Evolutionary conservation across 1,284 basidiomycete genomes (phyloP), one percentile per base, ranked within the genome.

Genomic region (Cutaneotrichosporon sp.): DNA sequence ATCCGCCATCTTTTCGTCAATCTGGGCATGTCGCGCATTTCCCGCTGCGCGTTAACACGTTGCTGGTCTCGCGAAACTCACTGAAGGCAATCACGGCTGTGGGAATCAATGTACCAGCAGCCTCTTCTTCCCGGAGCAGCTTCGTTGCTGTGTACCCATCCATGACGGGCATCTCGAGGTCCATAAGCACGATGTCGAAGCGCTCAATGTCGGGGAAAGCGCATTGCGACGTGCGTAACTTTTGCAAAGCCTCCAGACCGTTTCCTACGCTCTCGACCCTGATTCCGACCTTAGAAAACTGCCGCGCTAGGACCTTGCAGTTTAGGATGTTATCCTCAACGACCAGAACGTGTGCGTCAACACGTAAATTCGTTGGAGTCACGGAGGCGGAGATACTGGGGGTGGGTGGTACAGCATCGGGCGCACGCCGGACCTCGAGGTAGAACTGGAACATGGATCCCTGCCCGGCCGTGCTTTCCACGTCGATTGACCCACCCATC

Each of bases 171-270:
- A 74, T 73, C 44, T 72, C 72, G 8, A 72, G 57, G 48, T 76
- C 75, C 66, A 75, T 71, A 19, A 76, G 57, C 17, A 72, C 58
- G 31, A 65, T 66, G 42, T 74, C 68, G 55, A 67, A 75, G 2
- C 24, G 24, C 25, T 41, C 39, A 6, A n/a, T 25, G 24, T n/a
- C 24, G 39, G 39, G 22, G 14, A 20, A 24, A 25, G 20, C 45
- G 5, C 22, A 12, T n/a, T 37, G 39, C 7, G 22, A 24, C 39
- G 27, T 12, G 22, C 16, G 33, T 12, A 77, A 62, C 52, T 65
- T 64, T 20, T 76, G 67, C 22, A 78, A 57, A 4, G 71, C 77
- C 52, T 77, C 74, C 3, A 71, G 61, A 6, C 77, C 77, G 52
- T 77, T 72, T 48, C 61, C 65, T 5, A 75, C 75, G 31, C 33